phyloP scores from a whole-genome alignment of 768 basidiomycete species.

The Pilatotrama ljubarskyi region DNA sequence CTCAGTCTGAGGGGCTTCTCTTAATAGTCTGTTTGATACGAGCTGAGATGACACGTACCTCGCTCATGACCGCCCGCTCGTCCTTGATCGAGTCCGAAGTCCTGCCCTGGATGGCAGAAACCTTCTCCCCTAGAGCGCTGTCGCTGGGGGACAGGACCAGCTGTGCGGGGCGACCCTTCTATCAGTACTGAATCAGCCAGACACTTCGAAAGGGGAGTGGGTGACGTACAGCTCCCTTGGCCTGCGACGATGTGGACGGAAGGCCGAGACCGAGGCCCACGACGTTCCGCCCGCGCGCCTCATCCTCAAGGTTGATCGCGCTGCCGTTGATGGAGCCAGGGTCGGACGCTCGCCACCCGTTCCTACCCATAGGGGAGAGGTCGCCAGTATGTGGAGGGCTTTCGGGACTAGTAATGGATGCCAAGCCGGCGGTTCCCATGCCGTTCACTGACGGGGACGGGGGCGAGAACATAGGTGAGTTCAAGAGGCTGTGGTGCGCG shows the following conservation, averaged over 20 bases:
- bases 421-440: conserved; percentile 20
- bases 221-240: conserved; percentile 17
- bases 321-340: conserved; percentile 18
- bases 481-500: conserved; percentile 26
- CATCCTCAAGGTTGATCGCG: conserved; percentile 5
- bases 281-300: conserved; percentile 15
- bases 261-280: conserved; percentile 36
- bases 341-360: conserved; percentile 27
- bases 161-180: conserved; percentile 52
- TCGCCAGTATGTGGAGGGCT: conserved; percentile 33
- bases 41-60: conserved; percentile 46
- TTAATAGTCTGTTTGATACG: background rate
- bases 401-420: conserved; percentile 33
- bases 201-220: conserved; percentile 5
- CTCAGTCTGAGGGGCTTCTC: conserved; percentile 35
- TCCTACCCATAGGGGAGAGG: conserved; percentile 2
- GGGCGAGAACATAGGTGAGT: conserved; percentile 20
- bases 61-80: conserved; percentile 63
- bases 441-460: conserved; percentile 15
- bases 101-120: conserved; percentile 30
- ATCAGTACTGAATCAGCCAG: conserved; percentile 8
- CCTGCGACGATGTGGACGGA: conserved; percentile 14
- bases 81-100: conserved; percentile 43
- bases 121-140: conserved; percentile 49
- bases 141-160: conserved; percentile 64